Evolutionary conservation across 2,329 filamentous ascomycete species (phyloP).

Genomic region (Ophiocordyceps sinensis): DNA sequence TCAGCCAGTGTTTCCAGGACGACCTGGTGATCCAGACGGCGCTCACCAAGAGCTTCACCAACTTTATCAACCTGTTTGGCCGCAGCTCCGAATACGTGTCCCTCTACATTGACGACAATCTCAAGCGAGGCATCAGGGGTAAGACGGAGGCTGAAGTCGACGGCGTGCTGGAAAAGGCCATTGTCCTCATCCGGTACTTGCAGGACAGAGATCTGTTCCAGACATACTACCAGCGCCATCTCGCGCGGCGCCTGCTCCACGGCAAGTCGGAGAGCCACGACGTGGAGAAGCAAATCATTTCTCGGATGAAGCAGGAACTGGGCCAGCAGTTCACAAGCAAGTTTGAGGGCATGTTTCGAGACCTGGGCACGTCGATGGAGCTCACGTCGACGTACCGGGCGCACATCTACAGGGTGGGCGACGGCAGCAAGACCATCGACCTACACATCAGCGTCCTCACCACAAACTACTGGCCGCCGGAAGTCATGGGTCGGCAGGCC

Average conservation of each 20-base stretch:
- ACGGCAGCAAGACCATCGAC: slow-evolving; percentile 46
- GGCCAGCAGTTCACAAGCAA: slow-evolving; percentile 89
- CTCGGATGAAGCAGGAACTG: slow-evolving; percentile 91
- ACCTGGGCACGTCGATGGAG: slow-evolving; percentile 79
- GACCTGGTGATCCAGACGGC: slow-evolving; percentile 71
- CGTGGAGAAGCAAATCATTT: slow-evolving; percentile 89
- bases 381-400: slow-evolving; percentile 64
- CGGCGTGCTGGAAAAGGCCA: slow-evolving; percentile 72
- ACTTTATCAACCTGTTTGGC: slow-evolving; percentile 84
- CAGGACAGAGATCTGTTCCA: slow-evolving; percentile 91
- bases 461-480: slow-evolving; percentile 88
- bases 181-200: slow-evolving; percentile 74
- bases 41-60: slow-evolving; percentile 72
- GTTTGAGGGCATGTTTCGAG: slow-evolving; percentile 95
- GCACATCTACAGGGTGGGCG: slow-evolving; percentile 40
- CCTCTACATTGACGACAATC: slow-evolving; percentile 89
- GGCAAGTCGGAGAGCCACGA: slow-evolving; percentile 83
- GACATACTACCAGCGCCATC: slow-evolving; percentile 94
- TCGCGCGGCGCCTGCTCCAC: slow-evolving; percentile 75
- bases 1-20: slow-evolving; percentile 54
- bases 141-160: slow-evolving; percentile 87
- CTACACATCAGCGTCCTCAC: slow-evolving; percentile 76
- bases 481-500: slow-evolving; percentile 57
- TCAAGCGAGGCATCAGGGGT: slow-evolving; percentile 86
- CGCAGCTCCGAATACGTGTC: slow-evolving; percentile 87